Evolutionary conservation across 164 flowering plant species (phyloP).

Genomic region (Magnolia sinica): DNA sequence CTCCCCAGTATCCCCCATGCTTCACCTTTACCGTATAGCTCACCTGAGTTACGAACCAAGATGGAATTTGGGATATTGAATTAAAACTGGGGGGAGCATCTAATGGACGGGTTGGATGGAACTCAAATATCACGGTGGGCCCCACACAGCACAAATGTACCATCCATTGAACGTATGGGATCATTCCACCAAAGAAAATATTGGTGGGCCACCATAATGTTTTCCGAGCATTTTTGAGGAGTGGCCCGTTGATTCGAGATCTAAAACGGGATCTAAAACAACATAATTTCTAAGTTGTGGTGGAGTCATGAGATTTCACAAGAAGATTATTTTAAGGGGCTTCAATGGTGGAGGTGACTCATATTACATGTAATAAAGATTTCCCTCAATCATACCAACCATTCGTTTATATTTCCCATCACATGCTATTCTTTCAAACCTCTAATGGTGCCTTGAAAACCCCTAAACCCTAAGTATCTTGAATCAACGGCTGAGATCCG

Average conservation of each 20-base stretch:
- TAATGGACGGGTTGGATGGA: too few species aligned
- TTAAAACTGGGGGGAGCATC: too few species aligned
- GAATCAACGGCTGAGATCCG: background rate
- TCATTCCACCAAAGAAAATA: background rate
- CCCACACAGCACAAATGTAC: too few species aligned
- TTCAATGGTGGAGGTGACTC: conserved; percentile 7
- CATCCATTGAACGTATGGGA: too few species aligned
- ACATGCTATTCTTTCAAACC: too few species aligned
- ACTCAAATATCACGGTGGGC: too few species aligned
- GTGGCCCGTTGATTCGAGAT: background rate
- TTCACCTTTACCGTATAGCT: too few species aligned
- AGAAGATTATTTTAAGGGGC: conserved; percentile 1
- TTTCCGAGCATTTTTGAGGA: background rate
- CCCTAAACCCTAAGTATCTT: background rate
- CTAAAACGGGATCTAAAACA: background rate
- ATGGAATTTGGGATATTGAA: too few species aligned
- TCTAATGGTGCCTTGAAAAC: too few species aligned
- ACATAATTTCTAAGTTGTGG: background rate
- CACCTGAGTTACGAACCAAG: too few species aligned
- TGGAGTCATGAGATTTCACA: conserved; percentile 6
- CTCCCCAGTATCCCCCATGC: too few species aligned
- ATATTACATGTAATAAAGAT: background rate
- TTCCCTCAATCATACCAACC: conserved; percentile 5
- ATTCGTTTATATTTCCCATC: background rate
- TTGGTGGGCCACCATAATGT: background rate